Evolutionary conservation across 768 basidiomycete genomes (phyloP).

Genomic region (Tylopilus plumbeoviolaceoides): DNA sequence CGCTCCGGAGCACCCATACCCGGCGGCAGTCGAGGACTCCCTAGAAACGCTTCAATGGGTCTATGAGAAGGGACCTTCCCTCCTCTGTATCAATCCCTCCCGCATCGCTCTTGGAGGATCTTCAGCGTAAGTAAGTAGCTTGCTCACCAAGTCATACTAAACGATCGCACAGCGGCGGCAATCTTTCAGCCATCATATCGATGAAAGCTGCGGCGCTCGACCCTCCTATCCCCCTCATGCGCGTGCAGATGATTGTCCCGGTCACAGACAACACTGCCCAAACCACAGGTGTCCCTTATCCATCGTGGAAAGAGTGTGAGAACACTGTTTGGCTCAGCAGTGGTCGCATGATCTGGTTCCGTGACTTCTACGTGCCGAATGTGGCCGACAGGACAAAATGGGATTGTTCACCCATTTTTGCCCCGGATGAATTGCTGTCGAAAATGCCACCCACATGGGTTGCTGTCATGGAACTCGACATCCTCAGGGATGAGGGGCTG

Average conservation of each 20-base stretch:
- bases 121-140: constrained; percentile 46
- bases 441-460: constrained; percentile 61
- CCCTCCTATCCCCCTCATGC: constrained; percentile 50
- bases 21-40: constrained; percentile 31
- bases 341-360: constrained; percentile 72
- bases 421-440: constrained; percentile 50
- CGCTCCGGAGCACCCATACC: constrained; percentile 33
- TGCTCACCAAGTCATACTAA: background rate
- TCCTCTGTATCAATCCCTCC: constrained; percentile 46
- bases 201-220: constrained; percentile 53
- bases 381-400: constrained; percentile 56
- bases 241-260: constrained; percentile 69
- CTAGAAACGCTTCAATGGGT: constrained; percentile 36
- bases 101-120: constrained; percentile 69
- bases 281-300: constrained; percentile 35
- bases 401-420: constrained; percentile 71
- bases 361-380: constrained; percentile 63
- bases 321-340: constrained; percentile 59
- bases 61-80: constrained; percentile 37
- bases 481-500: constrained; percentile 65
- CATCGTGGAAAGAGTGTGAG: constrained; percentile 56
- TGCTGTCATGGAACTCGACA: constrained; percentile 63
- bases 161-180: constrained; percentile 53
- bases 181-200: constrained; percentile 63
- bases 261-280: constrained; percentile 71